These are phyloP conservation scores for Neonectria faginata DNA, from an alignment of 2,329 filamentous ascomycete genomes.

Conservation along the genomic window DNA sequence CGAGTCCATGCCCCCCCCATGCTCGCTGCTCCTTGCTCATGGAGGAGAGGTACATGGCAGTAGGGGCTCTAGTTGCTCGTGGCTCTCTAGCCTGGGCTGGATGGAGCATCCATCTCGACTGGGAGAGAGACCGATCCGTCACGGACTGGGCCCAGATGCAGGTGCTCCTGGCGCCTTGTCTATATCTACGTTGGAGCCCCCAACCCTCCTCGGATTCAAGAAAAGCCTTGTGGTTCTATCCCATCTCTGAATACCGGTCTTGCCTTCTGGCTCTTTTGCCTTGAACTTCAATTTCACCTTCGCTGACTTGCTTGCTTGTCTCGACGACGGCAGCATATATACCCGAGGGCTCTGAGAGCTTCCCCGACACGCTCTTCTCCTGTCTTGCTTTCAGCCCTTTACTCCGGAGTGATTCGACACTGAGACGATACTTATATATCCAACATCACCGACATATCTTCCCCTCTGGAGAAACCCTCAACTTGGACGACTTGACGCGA, in stretches of 20 bases:
- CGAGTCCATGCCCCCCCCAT: constrained; percentile 28
- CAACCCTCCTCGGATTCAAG: constrained; percentile 34
- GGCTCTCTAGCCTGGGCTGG: constrained; percentile 26
- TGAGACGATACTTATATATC: constrained; percentile 11
- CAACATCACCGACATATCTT: neutral
- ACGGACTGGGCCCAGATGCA: constrained; percentile 44
- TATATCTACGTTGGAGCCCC: constrained; percentile 46
- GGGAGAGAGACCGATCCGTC: constrained; percentile 42
- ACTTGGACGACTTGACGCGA: constrained; percentile 3
- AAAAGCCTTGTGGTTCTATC: constrained; percentile 37
- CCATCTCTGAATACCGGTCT: constrained; percentile 17
- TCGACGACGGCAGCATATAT: constrained; percentile 15
- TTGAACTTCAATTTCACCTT: constrained; percentile 25
- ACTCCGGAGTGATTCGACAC: constrained; percentile 20
- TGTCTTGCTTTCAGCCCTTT: neutral
- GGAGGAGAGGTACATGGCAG: constrained; percentile 34
- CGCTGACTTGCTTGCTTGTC: constrained; percentile 21
- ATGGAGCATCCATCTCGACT: constrained; percentile 29
- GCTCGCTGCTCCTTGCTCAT: constrained; percentile 30
- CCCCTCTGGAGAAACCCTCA: constrained; percentile 1
- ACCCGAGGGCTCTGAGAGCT: constrained; percentile 19
- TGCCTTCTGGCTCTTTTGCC: constrained; percentile 13
- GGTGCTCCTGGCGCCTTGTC: constrained; percentile 44
- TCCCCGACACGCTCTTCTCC: constrained; percentile 8
- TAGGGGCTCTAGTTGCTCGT: constrained; percentile 32